A percentile compares a stretch with the other conserved stretches of the same genome.
Conservation (phyloP, 1,139 yeast genomes). For the Spathaspora sp. region DNA sequence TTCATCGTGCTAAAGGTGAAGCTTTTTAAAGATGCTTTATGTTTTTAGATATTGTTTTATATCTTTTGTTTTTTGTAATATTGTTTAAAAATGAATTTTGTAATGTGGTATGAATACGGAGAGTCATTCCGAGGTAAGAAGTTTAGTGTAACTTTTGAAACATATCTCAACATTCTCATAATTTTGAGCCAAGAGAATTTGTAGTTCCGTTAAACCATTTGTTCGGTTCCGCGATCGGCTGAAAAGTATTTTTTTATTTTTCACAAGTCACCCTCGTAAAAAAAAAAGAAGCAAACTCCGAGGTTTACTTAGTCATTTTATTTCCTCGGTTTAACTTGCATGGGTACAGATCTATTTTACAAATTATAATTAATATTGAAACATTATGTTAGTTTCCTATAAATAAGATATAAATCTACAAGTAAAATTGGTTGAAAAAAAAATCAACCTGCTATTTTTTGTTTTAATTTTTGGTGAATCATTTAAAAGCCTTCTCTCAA, state of each 20-base stretch:
- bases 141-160: too few relatives aligned
- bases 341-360: too few relatives aligned
- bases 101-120: neutral
- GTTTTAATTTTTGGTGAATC: neutral
- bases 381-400: neutral
- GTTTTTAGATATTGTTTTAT: neutral
- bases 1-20: constrained; percentile 17
- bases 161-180: too few relatives aligned
- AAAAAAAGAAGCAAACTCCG: neutral
- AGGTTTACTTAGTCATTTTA: neutral
- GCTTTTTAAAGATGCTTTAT: constrained; percentile 8
- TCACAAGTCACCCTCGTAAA: neutral
- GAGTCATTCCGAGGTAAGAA: too few relatives aligned
- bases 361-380: neutral
- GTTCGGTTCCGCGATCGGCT: neutral
- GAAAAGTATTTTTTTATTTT: neutral
- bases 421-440: neutral
- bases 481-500: neutral
- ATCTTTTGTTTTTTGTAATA: neutral
- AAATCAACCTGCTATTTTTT: too few relatives aligned
- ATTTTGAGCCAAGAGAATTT: neutral
- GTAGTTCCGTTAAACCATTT: neutral
- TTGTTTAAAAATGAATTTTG: neutral
- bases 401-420: constrained; percentile 1
- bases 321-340: neutral